Evolutionary conservation across 345 rosid genomes (phyloP).

Genomic region (Boechera divaricarpa): DNA sequence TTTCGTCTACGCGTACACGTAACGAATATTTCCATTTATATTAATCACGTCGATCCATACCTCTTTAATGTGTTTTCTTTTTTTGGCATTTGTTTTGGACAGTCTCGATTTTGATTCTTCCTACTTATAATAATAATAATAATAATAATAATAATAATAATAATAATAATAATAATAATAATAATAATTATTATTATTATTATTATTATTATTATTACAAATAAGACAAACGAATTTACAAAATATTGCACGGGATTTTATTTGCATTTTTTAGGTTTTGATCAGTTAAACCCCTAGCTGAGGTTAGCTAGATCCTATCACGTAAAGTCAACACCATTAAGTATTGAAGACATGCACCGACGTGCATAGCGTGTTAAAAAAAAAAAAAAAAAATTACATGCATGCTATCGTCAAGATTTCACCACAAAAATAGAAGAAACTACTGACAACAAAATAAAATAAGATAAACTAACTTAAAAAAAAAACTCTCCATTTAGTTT

Average conservation of each 20-base stretch:
- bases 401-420: constrained; percentile 17
- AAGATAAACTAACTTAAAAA: background rate
- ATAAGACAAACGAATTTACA: background rate
- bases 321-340: constrained; percentile 22
- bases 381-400: background rate
- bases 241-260: background rate
- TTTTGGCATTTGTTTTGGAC: constrained; percentile 17
- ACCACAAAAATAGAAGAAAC: background rate
- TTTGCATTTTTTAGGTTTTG: background rate
- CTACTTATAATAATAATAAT: background rate
- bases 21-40: background rate
- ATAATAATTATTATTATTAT: too few species aligned
- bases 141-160: too few species aligned
- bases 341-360: constrained; percentile 19
- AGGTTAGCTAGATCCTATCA: background rate
- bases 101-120: background rate
- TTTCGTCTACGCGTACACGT: constrained; percentile 23
- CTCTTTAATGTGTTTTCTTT: constrained; percentile 8
- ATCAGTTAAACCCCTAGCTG: background rate
- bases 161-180: too few species aligned
- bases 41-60: background rate
- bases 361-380: constrained; percentile 13
- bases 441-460: background rate
- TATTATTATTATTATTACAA: background rate
- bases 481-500: background rate